Evolutionary conservation across 2,329 filamentous ascomycete species (phyloP), one percentile per base, ranked within the genome.

Genomic region (Aplosporella prunicola): DNA sequence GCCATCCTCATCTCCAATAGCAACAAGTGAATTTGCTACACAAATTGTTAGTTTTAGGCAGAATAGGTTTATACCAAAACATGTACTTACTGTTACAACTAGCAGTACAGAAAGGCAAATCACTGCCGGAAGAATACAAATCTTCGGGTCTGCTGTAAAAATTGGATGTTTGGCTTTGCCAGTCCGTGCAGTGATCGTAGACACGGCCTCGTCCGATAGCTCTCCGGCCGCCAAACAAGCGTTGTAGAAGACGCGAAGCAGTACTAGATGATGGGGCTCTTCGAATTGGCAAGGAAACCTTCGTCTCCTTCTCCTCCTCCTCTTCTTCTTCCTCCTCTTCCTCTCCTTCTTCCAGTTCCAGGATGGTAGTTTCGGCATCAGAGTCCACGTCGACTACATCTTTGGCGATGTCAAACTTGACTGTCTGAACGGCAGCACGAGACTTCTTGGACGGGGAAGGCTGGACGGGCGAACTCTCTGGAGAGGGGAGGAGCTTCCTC

Each of bases 1-100:
- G 14, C 80, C 80, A 49, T 80, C 75, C 60, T 85, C 80, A 48
- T 82, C 78, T 25, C 78, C 80, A 41, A 82, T 65, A 3, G 80
- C 80, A 41, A 83, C 68, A 8, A 84, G 62, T 6, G 77, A 73
- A 53, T 81, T 82, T 42, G 71, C 72, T 76, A 42, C 9, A 27
- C 16, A 20, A 5, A 20, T 40, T 6, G 34, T 50, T 44, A 43
- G 43, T 10, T 47, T 22, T 45, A 35, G 16, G 9, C 14, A 26
- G 10, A 10, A 2, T n/a, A 18, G 3, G 10, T 16, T 9, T 32
- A 24, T 20, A 32, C n/a, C 13, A 9, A 7, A 17, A 32, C n/a
- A n/a, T n/a, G 9, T 4, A 63, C 72, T 59, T 60, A 74, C 74
- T 79, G 47, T 82, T 80, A 55, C 78, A 81, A 41, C 72, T 68